phyloP scores from a whole-genome alignment of 805 yeast genomes.

The Tetrapisispora phaffii region DNA sequence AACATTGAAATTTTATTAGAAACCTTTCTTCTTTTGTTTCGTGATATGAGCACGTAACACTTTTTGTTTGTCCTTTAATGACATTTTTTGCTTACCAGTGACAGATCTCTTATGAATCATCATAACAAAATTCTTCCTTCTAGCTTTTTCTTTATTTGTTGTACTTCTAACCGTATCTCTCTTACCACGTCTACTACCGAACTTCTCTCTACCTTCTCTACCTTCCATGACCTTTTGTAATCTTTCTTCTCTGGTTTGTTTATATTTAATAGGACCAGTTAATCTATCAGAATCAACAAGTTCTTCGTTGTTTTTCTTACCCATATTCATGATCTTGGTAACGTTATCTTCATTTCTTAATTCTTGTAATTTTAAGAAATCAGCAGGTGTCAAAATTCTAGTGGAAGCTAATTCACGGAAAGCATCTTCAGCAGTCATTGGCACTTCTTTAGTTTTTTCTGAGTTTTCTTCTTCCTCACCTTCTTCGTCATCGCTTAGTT shows the following conservation, averaged over 20 bases:
- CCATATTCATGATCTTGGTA: constrained; percentile 51
- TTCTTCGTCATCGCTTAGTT: constrained; percentile 31
- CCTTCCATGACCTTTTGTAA: constrained; percentile 83
- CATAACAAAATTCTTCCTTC: constrained; percentile 98
- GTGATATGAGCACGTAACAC: constrained; percentile 75
- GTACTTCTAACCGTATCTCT: constrained; percentile 72
- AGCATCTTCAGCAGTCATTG: constrained; percentile 31
- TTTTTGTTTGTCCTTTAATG: constrained; percentile 84
- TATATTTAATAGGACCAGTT: constrained; percentile 65
- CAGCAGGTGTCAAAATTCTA: constrained; percentile 90
- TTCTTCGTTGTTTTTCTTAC: constrained; percentile 60
- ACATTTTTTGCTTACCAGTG: constrained; percentile 85
- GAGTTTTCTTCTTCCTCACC: constrained; percentile 18
- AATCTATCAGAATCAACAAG: constrained; percentile 69
- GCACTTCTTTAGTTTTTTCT: constrained; percentile 13
- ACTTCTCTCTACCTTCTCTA: constrained; percentile 83
- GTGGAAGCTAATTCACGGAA: constrained; percentile 55
- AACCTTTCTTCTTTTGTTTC: constrained; percentile 84
- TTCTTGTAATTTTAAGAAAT: constrained; percentile 90
- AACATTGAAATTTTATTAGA: constrained; percentile 22
- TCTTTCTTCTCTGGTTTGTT: constrained; percentile 84
- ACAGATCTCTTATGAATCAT: constrained; percentile 92
- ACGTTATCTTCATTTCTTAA: constrained; percentile 77
- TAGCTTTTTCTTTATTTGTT: constrained; percentile 89
- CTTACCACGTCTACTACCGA: constrained; percentile 80